These are phyloP conservation scores for Podospora pseudoanserina DNA, from an alignment of 495 filamentous ascomycete species.

Conservation along the genomic window DNA sequence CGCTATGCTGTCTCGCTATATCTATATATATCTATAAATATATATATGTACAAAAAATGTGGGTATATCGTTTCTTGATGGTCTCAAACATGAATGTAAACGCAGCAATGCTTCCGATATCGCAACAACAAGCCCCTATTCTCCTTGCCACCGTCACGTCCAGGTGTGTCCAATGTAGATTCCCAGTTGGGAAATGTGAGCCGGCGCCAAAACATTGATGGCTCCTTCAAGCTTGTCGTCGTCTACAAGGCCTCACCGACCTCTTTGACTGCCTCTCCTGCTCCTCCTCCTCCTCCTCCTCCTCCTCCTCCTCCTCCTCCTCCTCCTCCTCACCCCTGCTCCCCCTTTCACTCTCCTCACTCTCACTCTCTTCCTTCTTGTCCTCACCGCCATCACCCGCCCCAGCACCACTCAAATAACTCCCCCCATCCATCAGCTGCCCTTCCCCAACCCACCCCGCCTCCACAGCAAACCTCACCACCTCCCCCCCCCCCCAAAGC, in stretches of 20 bases:
- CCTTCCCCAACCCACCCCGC: conserved; percentile 44
- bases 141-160: background rate
- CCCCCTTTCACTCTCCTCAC: background rate
- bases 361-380: conserved; percentile 1
- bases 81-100: background rate
- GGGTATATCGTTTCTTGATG: background rate
- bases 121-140: background rate
- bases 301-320: background rate
- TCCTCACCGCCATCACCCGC: background rate
- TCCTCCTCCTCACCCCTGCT: background rate
- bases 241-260: background rate
- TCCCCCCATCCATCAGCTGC: conserved; percentile 37
- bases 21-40: background rate
- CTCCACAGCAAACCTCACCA: conserved; percentile 43
- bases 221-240: background rate
- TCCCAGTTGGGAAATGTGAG: background rate
- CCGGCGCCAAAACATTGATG: background rate
- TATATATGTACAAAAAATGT: background rate
- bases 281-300: background rate
- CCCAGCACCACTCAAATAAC: conserved; percentile 11
- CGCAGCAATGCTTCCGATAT: background rate
- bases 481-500: conserved; percentile 41
- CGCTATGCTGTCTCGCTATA: conserved; percentile 20
- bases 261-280: background rate
- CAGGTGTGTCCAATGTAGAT: background rate